Base-by-base conservation (phyloP, 495 filamentous ascomycete genomes). In the Podospora pseudocomata region DNA sequence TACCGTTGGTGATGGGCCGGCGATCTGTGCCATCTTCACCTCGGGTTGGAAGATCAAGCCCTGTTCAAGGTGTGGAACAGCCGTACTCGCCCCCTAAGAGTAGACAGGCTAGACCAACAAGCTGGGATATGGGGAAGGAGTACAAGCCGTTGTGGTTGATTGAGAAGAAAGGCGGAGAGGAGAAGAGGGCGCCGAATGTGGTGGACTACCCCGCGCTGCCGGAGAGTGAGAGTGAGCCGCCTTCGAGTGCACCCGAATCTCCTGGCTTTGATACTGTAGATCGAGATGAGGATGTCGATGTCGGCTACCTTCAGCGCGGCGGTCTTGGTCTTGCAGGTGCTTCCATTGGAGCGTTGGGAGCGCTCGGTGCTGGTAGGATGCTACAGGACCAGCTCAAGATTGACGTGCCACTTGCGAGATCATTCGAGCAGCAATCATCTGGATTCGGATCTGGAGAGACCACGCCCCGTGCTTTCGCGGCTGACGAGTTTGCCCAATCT, bases 121-220 rank as follows among this genome's bases (percentile, higher is more conserved):
- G 80, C 9, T 86, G 84, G 84, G 84, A 85, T 57, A 79, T 72
- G 61, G 74, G 76, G 16, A 80, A 79, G 55, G 82, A 82, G 66
- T 81, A 82, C 67, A 82, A 80, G 72, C 85, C 85, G 27, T 68
- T 87, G 9, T 79, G 73, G 63, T 79, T 87, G 18, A 73, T 85
- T 9, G 82, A 86, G 62, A 81, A 80, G 55, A 78, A 18, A 66
- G 76, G 57, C 59, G 71, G 1, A 16, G 39, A 49, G 39, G 82
- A 86, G 62, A 81, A 80, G 55, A 78, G 16, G 67, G 76, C 57
- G 60, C 73, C 0, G 11, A 60, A 60, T 19, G 53, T 55, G 16
- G 34, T 54, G 18, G 60, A 59, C 15, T 55, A 66, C 0, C 73
- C 74, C 23, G 78, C 66, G 6, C 65, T 81, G 58, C 80, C 79